Base-by-base conservation (phyloP, 805 yeast genomes). In the Hanseniaspora thailandica region DNA sequence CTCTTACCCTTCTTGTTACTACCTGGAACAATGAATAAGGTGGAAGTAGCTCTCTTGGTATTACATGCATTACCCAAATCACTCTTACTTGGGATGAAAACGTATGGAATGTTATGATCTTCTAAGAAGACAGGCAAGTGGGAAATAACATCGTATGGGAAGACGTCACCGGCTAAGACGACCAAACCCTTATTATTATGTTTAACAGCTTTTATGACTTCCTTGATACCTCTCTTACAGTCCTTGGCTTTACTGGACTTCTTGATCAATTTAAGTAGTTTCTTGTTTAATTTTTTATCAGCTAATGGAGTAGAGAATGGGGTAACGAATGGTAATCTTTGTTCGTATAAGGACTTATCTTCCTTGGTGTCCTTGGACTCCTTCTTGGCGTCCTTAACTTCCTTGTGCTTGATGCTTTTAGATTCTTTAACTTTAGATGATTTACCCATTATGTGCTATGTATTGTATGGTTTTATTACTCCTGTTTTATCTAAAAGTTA, bases 31-130 rank as follows among this genome's bases (percentile, higher is more conserved):
- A 93, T 79, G 87, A 93, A 86, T 30, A 93, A 96, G 69, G 95
- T 89, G 36, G 97, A 87, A 36, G 99, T 93, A 61, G 98, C 97
- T 76, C 99, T 84, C 76, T 93, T 93, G 55, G 98, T 93, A 57
- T 97, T 95, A 66, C 97, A 97, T 25, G 99, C 98, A 58, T 95
- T 85, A 34, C 99, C 99, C 60, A 93, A 78, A 67, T 93, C 97
- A 74, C 93, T 97, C 72, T 93, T 93, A 48, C 97, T 88, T 63
- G 98, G 98, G 58, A 93, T 80, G 70, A 93, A 93, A 40, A 90
- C 77, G 66, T 75, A 94, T 64, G 97, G 97, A 47, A 93, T 97
- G 46, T 84, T 72, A 58, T 78, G 74, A 68, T 93, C 99, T 73
- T 93, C 98, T 73, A 98, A 93, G 57, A 93, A 77, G 46, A 94